Evolutionary conservation across 768 basidiomycete genomes (phyloP).

Genomic region (Russula ochroleuca): DNA sequence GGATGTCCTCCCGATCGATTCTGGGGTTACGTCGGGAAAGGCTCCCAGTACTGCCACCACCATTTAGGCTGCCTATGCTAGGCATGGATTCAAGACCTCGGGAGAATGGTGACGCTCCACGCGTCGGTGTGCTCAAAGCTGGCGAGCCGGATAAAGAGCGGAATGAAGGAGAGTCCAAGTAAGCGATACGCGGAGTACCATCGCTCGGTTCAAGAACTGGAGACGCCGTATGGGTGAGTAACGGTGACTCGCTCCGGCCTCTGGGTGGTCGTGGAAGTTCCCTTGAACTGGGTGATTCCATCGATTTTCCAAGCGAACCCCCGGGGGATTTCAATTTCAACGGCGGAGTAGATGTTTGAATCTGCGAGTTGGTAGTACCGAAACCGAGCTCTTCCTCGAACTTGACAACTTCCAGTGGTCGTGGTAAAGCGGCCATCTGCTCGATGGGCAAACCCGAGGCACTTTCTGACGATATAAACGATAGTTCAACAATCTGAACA

Average conservation of each 20-base stretch:
- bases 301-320: conserved; percentile 7
- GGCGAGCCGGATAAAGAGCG: conserved; percentile 17
- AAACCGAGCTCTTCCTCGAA: conserved; percentile 29
- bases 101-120: conserved; percentile 23
- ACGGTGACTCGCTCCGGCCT: conserved; percentile 22
- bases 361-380: conserved; percentile 20
- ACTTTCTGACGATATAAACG: conserved; percentile 30
- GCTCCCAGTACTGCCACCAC: conserved; percentile 26
- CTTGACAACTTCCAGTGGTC: conserved; percentile 37
- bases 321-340: conserved; percentile 14
- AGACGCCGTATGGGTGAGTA: conserved; percentile 2
- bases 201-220: not conserved
- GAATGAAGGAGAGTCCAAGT: conserved; percentile 18
- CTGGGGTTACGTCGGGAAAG: conserved; percentile 37
- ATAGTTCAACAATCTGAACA: conserved; percentile 32
- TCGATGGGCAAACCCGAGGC: conserved; percentile 23
- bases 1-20: conserved; percentile 53
- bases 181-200: not conserved
- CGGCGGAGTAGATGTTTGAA: conserved; percentile 24
- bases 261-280: conserved; percentile 24
- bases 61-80: conserved; percentile 28
- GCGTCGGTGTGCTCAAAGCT: conserved; percentile 23
- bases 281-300: conserved; percentile 16
- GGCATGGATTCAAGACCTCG: conserved; percentile 22
- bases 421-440: conserved; percentile 34